Evolutionary conservation across 768 basidiomycete genomes (phyloP).

Genomic region (Collybia nuda): DNA sequence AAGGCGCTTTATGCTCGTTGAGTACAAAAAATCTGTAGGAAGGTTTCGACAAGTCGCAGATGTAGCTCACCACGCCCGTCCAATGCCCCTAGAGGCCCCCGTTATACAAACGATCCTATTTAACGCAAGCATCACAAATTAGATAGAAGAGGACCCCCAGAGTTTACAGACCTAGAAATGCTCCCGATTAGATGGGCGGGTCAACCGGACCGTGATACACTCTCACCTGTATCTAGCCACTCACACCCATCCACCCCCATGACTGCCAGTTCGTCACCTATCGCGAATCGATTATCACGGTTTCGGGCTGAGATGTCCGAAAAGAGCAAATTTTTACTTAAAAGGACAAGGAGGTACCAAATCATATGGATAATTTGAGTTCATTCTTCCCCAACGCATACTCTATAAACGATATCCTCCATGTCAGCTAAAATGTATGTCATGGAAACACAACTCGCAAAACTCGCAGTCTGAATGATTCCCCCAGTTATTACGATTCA

Average conservation of each 20-base stretch:
- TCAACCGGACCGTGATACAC: too few species aligned
- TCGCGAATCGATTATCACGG: too few species aligned
- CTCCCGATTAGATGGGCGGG: too few species aligned
- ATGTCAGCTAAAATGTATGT: slow-evolving; percentile 60
- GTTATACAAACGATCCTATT: slow-evolving; percentile 71
- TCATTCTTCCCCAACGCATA: not conserved
- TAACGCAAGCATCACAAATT: slow-evolving; percentile 30
- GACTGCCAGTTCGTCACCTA: too few species aligned
- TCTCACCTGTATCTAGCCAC: too few species aligned
- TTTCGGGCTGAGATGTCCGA: too few species aligned
- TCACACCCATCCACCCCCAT: too few species aligned
- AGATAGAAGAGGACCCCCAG: too few species aligned
- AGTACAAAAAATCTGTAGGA: not conserved
- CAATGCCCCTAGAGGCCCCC: slow-evolving; percentile 74
- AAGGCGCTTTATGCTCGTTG: slow-evolving; percentile 38
- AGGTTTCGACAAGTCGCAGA: not conserved
- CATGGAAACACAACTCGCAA: not conserved
- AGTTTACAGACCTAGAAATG: too few species aligned
- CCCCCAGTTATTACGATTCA: slow-evolving; percentile 54
- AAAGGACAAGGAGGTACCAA: not conserved
- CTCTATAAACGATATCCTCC: not conserved
- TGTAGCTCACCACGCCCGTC: slow-evolving; percentile 51
- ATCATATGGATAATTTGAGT: not conserved
- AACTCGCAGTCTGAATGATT: not conserved
- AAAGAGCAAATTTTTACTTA: not conserved